Percentiles rank a stretch among this genome's conserved stretches.
Evolutionary conservation across 1,139 yeast species (phyloP).

Genomic region (Taphrina communis): DNA sequence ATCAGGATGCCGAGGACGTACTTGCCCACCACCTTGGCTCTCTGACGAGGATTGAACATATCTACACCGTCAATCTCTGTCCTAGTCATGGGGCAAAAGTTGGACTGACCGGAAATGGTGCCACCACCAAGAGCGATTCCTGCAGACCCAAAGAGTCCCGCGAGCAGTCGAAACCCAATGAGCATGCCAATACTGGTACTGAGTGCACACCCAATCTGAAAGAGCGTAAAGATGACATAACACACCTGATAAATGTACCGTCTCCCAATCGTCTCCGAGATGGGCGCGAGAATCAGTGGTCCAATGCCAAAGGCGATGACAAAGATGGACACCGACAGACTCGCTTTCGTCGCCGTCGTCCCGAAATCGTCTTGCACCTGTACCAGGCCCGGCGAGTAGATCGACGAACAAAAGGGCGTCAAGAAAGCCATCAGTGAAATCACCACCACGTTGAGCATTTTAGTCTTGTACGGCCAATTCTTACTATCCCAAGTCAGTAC

Average conservation of each 20-base stretch:
- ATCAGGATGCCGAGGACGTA: slow-evolving; percentile 67
- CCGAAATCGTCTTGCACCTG: slow-evolving; percentile 4
- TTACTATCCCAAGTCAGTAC: slow-evolving; percentile 7
- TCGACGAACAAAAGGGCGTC: slow-evolving; percentile 23
- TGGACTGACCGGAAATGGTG: slow-evolving; percentile 61
- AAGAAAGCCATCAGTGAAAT: slow-evolving; percentile 32
- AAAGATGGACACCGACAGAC: slow-evolving; percentile 17
- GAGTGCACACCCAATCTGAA: slow-evolving; percentile 66
- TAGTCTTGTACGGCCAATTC: slow-evolving; percentile 23
- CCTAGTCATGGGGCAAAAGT: too few relatives aligned
- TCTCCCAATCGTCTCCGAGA: slow-evolving; percentile 78
- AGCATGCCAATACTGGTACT: slow-evolving; percentile 57
- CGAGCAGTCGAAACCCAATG: slow-evolving; percentile 73
- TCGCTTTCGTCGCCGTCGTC: slow-evolving; percentile 19
- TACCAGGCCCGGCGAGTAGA: slow-evolving; percentile 26
- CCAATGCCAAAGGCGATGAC: slow-evolving; percentile 55
- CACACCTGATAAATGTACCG: slow-evolving; percentile 66
- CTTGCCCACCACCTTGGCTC: slow-evolving; percentile 49
- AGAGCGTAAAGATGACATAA: slow-evolving; percentile 59
- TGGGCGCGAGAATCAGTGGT: slow-evolving; percentile 77
- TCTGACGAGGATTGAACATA: slow-evolving; percentile 15
- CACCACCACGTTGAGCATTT: slow-evolving; percentile 19
- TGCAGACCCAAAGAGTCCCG: slow-evolving; percentile 83
- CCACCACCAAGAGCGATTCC: slow-evolving; percentile 89
- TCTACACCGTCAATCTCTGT: slow-evolving; percentile 12